Base-by-base conservation (phyloP, 148 eudicot species). In the Chenopodium quinoa region DNA sequence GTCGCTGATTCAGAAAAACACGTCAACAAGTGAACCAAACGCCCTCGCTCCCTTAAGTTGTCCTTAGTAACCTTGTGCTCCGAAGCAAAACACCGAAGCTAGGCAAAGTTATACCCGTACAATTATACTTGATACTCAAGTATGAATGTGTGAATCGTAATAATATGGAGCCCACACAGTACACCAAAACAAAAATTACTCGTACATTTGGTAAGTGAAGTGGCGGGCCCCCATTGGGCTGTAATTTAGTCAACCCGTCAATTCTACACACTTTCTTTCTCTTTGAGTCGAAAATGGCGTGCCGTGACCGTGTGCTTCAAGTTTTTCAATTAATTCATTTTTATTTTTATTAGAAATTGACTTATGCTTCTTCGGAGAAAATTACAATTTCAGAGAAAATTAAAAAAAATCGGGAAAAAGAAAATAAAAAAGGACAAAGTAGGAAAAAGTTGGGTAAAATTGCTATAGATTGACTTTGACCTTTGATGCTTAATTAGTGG, bases 251-350 rank as follows among this genome's bases (percentile, higher is more conserved):
- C 82, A 79, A 79, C 46, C 34, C 60, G 37, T 44, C 71, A 50
- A 48, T 22, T 48, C 64, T n/a, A 20, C 0, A 27, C 10, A 48
- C 2, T 23, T 37, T 25, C 37, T 10, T 23, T 22, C 16, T 31
- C 11, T 10, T 1, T 58, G 65, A n/a, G 82, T 80, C 82, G 68
- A 58, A 64, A 34, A 7, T 80, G 82, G 82, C 22, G 76, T 80
- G 76, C 82, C 82, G 54, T 79, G 81, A 48, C 75, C 81, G 67
- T 70, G 65, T 58, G 65, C 25, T 52, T 69, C 50, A 52, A 70
- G 37, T 27, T 74, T 52, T 48, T 47, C 54, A 16, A 19, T 73
- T 73, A 40, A 40, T 56, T 4, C 60, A 2, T 20, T 65, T 46
- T 8, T 27, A n/a, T 19, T 12, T 66, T 64, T 66, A 3, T 14